A percentile compares a stretch with the other conserved stretches of the same genome.
phyloP scores from a whole-genome alignment of 2,329 filamentous ascomycete genomes.

The Sporothrix schenckii region DNA sequence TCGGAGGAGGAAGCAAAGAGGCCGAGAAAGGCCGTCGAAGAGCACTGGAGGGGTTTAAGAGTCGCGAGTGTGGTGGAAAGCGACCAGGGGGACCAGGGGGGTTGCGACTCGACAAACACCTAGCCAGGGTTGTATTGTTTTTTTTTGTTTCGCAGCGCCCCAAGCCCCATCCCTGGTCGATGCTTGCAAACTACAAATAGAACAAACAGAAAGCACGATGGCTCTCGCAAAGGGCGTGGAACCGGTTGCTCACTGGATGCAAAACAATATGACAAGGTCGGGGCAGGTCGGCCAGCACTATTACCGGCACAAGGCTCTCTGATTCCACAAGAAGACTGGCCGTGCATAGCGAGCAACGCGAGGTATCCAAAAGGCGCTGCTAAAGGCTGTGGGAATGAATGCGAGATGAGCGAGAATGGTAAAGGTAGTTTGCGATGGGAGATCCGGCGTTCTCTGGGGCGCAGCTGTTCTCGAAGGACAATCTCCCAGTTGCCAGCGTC shows the following conservation, averaged over 20 bases:
- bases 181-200: neutral
- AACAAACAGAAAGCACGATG: slow-evolving; percentile 1
- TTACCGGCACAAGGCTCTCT: slow-evolving; percentile 7
- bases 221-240: neutral
- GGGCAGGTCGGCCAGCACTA: neutral
- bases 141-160: slow-evolving; percentile 2
- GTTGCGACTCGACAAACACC: slow-evolving; percentile 16
- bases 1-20: slow-evolving; percentile 12
- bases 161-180: neutral
- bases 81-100: neutral
- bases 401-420: slow-evolving; percentile 9
- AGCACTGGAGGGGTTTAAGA: neutral
- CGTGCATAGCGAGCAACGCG: neutral
- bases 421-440: neutral
- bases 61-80: slow-evolving; percentile 7
- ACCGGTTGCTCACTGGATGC: too few relatives aligned
- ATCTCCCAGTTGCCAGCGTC: slow-evolving; percentile 6
- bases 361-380: neutral
- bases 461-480: slow-evolving; percentile 11
- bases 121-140: slow-evolving; percentile 12
- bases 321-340: slow-evolving; percentile 8
- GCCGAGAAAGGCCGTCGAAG: slow-evolving; percentile 18
- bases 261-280: neutral
- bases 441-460: neutral
- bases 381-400: slow-evolving; percentile 1